phyloP scores from a whole-genome alignment of 805 yeast species.

The Lipomyces starkeyi region DNA sequence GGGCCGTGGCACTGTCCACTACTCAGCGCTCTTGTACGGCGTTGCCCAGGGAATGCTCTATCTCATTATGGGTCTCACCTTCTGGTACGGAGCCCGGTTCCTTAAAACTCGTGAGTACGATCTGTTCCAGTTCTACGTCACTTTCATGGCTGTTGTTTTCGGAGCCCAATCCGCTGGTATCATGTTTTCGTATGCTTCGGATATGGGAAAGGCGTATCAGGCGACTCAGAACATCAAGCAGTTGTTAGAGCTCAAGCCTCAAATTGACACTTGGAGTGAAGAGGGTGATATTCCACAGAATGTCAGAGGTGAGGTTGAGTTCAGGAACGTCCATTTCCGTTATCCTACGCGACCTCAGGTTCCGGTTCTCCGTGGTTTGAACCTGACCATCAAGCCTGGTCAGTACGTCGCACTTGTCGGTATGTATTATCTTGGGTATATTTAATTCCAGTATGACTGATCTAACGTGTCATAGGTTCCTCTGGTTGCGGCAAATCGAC shows the following conservation, averaged over 20 bases:
- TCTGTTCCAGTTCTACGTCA: slow-evolving; percentile 48
- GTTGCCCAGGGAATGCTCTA: slow-evolving; percentile 49
- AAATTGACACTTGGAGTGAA: slow-evolving; percentile 44
- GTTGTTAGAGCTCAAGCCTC: slow-evolving; percentile 44
- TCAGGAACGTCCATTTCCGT: slow-evolving; percentile 63
- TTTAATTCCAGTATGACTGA: neutral
- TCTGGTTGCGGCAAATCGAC: slow-evolving; percentile 70
- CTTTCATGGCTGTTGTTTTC: slow-evolving; percentile 47
- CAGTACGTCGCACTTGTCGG: slow-evolving; percentile 71
- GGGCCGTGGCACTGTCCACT: slow-evolving; percentile 41
- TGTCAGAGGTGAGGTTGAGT: slow-evolving; percentile 58
- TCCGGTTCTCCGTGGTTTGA: slow-evolving; percentile 58
- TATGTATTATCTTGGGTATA: slow-evolving; percentile 30
- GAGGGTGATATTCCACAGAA: slow-evolving; percentile 44
- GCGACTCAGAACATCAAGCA: slow-evolving; percentile 47
- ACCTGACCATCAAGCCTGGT: slow-evolving; percentile 56
- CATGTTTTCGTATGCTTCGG: slow-evolving; percentile 50
- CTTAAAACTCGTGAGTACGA: slow-evolving; percentile 43
- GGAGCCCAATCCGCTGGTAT: slow-evolving; percentile 52
- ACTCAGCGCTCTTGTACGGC: slow-evolving; percentile 47
- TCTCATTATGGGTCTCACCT: slow-evolving; percentile 49
- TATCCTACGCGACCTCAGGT: slow-evolving; percentile 67
- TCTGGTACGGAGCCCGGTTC: slow-evolving; percentile 51
- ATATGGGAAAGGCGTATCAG: slow-evolving; percentile 49
- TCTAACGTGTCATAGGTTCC: slow-evolving; percentile 38